These are phyloP conservation scores for Trichoderma koningii DNA, from an alignment of 2,329 filamentous ascomycete species.

Conservation along the genomic window DNA sequence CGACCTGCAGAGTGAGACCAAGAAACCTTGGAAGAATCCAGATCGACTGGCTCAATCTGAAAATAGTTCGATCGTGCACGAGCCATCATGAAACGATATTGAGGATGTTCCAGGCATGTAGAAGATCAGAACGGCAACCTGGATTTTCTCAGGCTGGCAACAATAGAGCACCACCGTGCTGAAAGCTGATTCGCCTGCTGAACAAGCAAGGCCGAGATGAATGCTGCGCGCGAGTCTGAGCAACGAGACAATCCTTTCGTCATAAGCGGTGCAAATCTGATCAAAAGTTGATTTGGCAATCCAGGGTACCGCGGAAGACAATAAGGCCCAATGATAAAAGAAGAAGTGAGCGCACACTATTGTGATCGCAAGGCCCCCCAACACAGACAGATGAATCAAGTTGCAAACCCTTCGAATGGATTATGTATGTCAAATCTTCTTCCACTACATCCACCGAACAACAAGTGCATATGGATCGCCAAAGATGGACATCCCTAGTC, in stretches of 20 bases:
- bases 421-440: not conserved
- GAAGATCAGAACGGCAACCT: not conserved
- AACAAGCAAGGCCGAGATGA: not conserved
- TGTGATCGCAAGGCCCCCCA: not conserved
- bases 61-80: conserved; percentile 5
- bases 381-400: not conserved
- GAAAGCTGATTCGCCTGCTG: not conserved
- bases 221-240: no score
- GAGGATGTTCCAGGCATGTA: not conserved
- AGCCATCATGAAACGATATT: not conserved
- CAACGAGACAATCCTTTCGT: no score
- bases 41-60: conserved; percentile 1
- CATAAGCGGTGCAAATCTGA: no score
- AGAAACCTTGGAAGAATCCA: not conserved
- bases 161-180: not conserved
- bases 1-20: no score
- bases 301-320: not conserved
- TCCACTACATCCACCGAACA: conserved; percentile 3
- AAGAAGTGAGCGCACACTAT: not conserved
- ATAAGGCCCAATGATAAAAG: not conserved
- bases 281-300: not conserved
- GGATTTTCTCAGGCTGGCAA: not conserved
- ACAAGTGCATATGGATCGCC: not conserved
- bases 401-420: not conserved
- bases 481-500: not conserved